Percentiles rank a stretch among this genome's conserved stretches.
These are phyloP conservation scores for Fusarium sp. DNA, from an alignment of 2,329 filamentous ascomycete genomes.

Conservation along the genomic window DNA sequence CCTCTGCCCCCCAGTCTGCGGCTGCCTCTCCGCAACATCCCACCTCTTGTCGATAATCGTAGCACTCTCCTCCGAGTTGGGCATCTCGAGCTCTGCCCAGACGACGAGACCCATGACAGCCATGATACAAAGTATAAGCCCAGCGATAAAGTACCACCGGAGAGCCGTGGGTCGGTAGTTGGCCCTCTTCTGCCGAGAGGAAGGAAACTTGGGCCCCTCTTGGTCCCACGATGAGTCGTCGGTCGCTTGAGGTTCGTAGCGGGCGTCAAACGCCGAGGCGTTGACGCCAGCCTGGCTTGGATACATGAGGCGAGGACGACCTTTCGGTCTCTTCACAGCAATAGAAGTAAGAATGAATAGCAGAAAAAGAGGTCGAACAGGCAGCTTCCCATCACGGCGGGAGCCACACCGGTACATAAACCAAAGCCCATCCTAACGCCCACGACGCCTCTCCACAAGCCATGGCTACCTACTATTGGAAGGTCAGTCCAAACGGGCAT, in stretches of 20 bases:
- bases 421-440: not conserved
- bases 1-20: not conserved
- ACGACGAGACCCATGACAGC: constrained; percentile 39
- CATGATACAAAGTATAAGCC: constrained; percentile 32
- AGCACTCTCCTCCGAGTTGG: constrained; percentile 39
- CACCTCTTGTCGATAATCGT: constrained; percentile 35
- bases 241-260: constrained; percentile 42
- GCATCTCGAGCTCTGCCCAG: constrained; percentile 42
- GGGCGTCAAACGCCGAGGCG: constrained; percentile 26
- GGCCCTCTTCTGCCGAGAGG: constrained; percentile 22
- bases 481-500: not conserved
- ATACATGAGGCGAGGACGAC: constrained; percentile 29
- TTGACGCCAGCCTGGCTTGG: constrained; percentile 31
- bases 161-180: constrained; percentile 44
- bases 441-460: not conserved
- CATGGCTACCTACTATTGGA: not conserved
- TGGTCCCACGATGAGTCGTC: constrained; percentile 40
- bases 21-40: constrained; percentile 5
- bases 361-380: not conserved
- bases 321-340: not conserved
- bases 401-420: not conserved
- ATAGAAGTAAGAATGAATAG: not conserved
- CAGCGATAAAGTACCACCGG: constrained; percentile 42
- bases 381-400: not conserved
- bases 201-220: constrained; percentile 22